Conservation (phyloP, 1,284 basidiomycete species). For the Bondarzewia mesenterica region DNA sequence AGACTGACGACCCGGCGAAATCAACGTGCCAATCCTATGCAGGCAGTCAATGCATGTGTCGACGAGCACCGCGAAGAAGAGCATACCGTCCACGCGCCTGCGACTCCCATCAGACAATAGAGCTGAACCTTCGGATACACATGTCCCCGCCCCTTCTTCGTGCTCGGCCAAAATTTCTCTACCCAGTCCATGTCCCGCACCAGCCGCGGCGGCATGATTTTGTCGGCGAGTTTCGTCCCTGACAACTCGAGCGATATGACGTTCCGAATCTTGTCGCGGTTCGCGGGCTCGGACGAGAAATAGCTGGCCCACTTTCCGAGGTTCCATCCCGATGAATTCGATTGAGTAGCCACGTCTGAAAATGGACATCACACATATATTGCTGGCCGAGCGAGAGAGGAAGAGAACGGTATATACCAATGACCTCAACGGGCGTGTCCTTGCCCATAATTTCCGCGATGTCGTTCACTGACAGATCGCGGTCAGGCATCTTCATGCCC, state of each 20-base stretch:
- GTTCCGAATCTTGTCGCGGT: conserved; percentile 67
- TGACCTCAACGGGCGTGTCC: conserved; percentile 78
- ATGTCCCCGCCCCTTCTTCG: conserved; percentile 64
- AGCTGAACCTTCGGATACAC: conserved; percentile 91
- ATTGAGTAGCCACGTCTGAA: conserved; percentile 78
- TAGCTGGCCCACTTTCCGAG: conserved; percentile 89
- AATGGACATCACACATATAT: conserved; percentile 8
- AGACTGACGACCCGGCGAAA: conserved; percentile 92
- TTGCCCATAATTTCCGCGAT: conserved; percentile 77
- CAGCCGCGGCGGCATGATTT: conserved; percentile 75
- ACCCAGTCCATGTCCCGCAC: conserved; percentile 96
- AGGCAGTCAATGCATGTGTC: conserved; percentile 5
- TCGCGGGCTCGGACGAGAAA: conserved; percentile 54
- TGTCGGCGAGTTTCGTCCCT: conserved; percentile 34
- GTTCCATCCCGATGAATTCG: conserved; percentile 78
- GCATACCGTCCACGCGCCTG: conserved; percentile 83
- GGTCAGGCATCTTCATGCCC: conserved; percentile 78
- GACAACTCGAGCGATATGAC: conserved; percentile 32
- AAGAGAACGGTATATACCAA: conserved; percentile 49
- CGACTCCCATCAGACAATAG: conserved; percentile 91
- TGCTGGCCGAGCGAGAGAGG: background rate
- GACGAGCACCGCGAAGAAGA: background rate
- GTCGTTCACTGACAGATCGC: conserved; percentile 64
- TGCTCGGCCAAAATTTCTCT: conserved; percentile 86
- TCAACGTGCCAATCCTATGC: conserved; percentile 91